phyloP scores from a whole-genome alignment of 495 filamentous ascomycete species.

The Aspergillus mulundensis region DNA sequence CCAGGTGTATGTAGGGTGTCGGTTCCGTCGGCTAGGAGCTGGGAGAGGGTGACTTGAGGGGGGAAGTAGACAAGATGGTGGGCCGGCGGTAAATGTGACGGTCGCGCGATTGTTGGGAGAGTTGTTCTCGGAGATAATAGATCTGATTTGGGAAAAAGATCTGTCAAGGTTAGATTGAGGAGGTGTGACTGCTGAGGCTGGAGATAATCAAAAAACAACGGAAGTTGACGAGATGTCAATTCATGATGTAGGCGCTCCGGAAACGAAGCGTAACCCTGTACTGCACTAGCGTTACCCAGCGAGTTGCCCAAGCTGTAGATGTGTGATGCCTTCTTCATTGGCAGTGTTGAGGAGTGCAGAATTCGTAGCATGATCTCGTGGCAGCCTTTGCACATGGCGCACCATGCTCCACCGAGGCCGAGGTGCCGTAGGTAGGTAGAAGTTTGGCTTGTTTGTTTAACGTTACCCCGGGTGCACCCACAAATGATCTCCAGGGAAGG shows the following conservation, averaged over 20 bases:
- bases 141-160: slow-evolving; percentile 44
- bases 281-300: neutral
- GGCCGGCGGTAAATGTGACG: slow-evolving; percentile 41
- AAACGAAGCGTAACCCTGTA: slow-evolving; percentile 26
- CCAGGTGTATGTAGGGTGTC: slow-evolving; percentile 68
- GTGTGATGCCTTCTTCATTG: slow-evolving; percentile 16
- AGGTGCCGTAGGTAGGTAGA: no score
- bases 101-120: slow-evolving; percentile 34
- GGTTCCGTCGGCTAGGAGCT: slow-evolving; percentile 68
- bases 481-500: slow-evolving; percentile 1
- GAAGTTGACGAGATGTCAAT: slow-evolving; percentile 47
- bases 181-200: slow-evolving; percentile 61
- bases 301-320: slow-evolving; percentile 9
- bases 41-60: slow-evolving; percentile 49
- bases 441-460: slow-evolving; percentile 37
- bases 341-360: neutral
- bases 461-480: neutral
- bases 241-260: slow-evolving; percentile 28
- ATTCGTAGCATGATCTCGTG: no score
- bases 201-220: slow-evolving; percentile 60
- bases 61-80: slow-evolving; percentile 73
- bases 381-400: neutral
- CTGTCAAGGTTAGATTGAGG: slow-evolving; percentile 57
- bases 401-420: neutral
- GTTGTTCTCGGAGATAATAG: slow-evolving; percentile 1